These are phyloP conservation scores for Chlamydomonas asymmetrica DNA, from an alignment of 139 green algal genomes.

Conservation along the genomic window DNA sequence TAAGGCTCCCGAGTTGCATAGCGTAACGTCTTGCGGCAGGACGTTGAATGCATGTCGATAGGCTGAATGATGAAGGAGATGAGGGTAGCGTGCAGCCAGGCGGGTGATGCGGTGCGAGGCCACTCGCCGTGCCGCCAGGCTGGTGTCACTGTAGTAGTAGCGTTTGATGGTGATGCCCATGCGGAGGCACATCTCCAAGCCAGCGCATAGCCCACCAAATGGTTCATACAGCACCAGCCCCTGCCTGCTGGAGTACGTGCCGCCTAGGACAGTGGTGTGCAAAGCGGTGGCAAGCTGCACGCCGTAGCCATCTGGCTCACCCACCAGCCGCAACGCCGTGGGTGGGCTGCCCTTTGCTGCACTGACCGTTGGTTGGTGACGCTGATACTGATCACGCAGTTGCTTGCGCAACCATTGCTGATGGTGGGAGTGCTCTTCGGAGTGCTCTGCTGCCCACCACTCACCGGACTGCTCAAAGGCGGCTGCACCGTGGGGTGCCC, in stretches of 20 bases:
- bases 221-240: background rate
- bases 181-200: too few species aligned
- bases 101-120: background rate
- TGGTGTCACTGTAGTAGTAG: background rate
- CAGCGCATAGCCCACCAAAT: background rate
- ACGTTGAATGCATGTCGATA: background rate
- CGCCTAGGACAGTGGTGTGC: background rate
- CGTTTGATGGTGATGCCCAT: background rate
- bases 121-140: background rate
- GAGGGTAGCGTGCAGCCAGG: background rate
- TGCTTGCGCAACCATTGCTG: too few species aligned
- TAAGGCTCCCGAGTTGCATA: background rate
- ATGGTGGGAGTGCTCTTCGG: too few species aligned
- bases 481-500: too few species aligned
- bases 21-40: slow-evolving; percentile 5
- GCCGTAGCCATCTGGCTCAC: background rate
- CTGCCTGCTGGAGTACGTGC: background rate
- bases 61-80: background rate
- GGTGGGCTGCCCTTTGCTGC: background rate
- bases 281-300: background rate
- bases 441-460: background rate
- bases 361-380: background rate
- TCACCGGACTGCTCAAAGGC: background rate
- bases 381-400: background rate
- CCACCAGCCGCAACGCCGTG: background rate